Conservation (phyloP, 768 basidiomycete genomes). For the Heimioporus sp. region DNA sequence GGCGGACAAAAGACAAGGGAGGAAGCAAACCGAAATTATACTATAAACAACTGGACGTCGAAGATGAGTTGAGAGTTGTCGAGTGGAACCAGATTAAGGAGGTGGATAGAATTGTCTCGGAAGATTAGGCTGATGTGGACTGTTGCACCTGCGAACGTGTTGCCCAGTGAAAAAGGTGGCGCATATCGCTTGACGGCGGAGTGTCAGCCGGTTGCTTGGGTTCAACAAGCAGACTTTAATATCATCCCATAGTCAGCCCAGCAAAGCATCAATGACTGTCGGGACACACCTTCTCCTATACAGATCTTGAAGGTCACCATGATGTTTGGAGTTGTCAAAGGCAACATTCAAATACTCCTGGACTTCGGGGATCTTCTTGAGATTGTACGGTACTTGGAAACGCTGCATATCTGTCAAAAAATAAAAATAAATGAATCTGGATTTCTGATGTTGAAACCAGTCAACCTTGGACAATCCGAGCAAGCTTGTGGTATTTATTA, state of each 20-base stretch:
- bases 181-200: constrained; percentile 63
- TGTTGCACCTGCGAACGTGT: constrained; percentile 51
- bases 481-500: constrained; percentile 93
- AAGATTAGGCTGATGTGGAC: constrained; percentile 34
- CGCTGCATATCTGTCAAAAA: constrained; percentile 75
- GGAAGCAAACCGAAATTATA: constrained; percentile 24
- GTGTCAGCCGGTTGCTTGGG: constrained; percentile 77
- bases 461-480: constrained; percentile 76
- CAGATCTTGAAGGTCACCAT: constrained; percentile 81
- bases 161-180: constrained; percentile 79
- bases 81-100: constrained; percentile 2
- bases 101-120: constrained; percentile 19
- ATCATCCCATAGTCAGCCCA: neutral
- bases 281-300: constrained; percentile 74
- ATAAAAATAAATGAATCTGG: constrained; percentile 2
- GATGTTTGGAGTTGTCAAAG: constrained; percentile 72
- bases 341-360: constrained; percentile 74
- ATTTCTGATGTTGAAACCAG: neutral
- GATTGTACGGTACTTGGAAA: constrained; percentile 82
- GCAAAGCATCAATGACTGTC: neutral
- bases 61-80: constrained; percentile 9
- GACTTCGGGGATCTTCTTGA: constrained; percentile 87
- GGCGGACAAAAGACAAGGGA: constrained; percentile 16
- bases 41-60: constrained; percentile 24
- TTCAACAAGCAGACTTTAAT: constrained; percentile 70